phyloP scores from a whole-genome alignment of 805 yeast genomes.

The Lachancea mirantina region DNA sequence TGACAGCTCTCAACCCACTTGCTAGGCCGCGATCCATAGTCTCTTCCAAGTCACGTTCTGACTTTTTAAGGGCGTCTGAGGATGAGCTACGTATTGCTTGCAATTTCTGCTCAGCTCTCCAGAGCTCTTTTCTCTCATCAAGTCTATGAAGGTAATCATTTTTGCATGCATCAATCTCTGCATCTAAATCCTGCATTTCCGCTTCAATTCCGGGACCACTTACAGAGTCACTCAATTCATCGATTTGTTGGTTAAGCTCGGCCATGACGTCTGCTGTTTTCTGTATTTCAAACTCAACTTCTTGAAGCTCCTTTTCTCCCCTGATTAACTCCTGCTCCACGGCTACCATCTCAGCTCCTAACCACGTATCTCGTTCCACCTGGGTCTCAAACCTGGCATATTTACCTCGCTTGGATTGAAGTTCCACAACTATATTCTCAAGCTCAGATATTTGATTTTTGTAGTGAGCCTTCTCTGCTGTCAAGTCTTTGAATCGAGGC shows the following conservation, averaged over 20 bases:
- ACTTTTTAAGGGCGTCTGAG: conserved; percentile 45
- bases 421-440: conserved; percentile 46
- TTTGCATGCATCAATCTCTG: conserved; percentile 31
- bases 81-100: conserved; percentile 51
- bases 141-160: conserved; percentile 37
- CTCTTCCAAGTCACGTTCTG: conserved; percentile 56
- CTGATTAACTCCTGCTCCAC: conserved; percentile 6
- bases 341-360: conserved; percentile 42
- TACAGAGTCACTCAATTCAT: conserved; percentile 33
- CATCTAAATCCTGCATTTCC: conserved; percentile 30
- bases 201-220: conserved; percentile 30
- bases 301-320: background rate
- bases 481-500: conserved; percentile 38
- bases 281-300: conserved; percentile 2
- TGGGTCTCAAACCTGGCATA: conserved; percentile 49
- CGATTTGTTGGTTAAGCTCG: conserved; percentile 27
- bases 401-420: conserved; percentile 68
- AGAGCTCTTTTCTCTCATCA: conserved; percentile 62
- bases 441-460: conserved; percentile 36
- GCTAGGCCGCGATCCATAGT: conserved; percentile 71
- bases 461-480: conserved; percentile 34
- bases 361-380: conserved; percentile 62
- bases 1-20: conserved; percentile 63
- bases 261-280: conserved; percentile 16
- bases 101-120: conserved; percentile 72